Evolutionary conservation across 805 yeast species (phyloP).

Genomic region (Maudiozyma saulgeensis): DNA sequence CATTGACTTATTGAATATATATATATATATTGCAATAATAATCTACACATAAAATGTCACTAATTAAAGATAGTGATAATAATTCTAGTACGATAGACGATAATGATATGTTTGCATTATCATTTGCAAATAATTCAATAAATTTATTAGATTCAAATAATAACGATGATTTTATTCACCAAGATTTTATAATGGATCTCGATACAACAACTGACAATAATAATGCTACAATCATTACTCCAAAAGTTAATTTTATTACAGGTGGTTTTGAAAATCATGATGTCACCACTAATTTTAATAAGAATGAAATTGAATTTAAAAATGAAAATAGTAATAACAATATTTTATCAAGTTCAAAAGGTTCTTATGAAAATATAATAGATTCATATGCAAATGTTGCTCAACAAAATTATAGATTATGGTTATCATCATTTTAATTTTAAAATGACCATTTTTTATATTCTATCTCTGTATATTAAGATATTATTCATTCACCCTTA

Average conservation of each 20-base stretch:
- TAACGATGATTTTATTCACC: background rate
- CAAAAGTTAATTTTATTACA: background rate
- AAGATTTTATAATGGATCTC: background rate
- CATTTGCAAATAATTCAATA: slow-evolving; percentile 1
- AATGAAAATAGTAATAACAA: background rate
- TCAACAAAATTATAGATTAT: slow-evolving; percentile 25
- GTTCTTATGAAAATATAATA: slow-evolving; percentile 8
- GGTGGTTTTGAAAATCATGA: background rate
- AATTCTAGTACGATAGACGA: background rate
- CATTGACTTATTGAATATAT: background rate
- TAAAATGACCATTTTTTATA: background rate
- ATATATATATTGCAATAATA: too few species aligned
- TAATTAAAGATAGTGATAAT: background rate
- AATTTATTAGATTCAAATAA: background rate
- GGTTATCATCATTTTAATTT: slow-evolving; percentile 14
- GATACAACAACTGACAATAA: background rate
- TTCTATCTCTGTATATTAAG: too few species aligned
- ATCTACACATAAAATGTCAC: background rate
- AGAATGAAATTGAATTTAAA: background rate
- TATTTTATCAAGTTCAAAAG: background rate
- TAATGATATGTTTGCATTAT: slow-evolving; percentile 2
- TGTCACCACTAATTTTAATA: background rate
- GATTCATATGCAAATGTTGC: slow-evolving; percentile 19
- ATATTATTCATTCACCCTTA: too few species aligned
- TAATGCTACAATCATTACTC: background rate